phyloP scores from a whole-genome alignment of 768 basidiomycete species.

The Gelatoporia subvermispora region DNA sequence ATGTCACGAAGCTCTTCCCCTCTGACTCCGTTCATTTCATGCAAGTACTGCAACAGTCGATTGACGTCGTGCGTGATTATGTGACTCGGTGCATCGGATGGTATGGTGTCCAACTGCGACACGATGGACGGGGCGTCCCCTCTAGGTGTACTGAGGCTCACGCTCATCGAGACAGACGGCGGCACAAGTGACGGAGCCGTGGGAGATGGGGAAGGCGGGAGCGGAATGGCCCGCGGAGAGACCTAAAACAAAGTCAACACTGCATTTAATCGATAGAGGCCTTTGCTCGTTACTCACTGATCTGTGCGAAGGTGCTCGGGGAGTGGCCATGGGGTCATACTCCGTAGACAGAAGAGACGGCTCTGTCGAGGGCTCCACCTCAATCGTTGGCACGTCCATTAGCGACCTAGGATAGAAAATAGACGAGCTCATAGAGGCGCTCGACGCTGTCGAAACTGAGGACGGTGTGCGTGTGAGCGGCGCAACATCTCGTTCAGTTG shows the following conservation, averaged over 20 bases:
- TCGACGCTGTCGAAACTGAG: slow-evolving; percentile 25
- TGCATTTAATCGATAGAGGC: not conserved
- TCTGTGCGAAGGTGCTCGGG: slow-evolving; percentile 15
- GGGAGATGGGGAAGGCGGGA: slow-evolving; percentile 29
- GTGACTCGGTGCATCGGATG: slow-evolving; percentile 35
- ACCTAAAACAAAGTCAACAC: slow-evolving; percentile 17
- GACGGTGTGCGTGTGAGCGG: slow-evolving; percentile 24
- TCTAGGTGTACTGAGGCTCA: slow-evolving; percentile 47
- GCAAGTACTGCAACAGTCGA: slow-evolving; percentile 46
- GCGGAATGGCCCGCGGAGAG: slow-evolving; percentile 26
- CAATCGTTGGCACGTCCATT: slow-evolving; percentile 14
- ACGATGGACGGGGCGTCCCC: slow-evolving; percentile 45
- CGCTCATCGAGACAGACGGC: slow-evolving; percentile 37
- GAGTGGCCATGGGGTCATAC: slow-evolving; percentile 8
- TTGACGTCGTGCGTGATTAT: slow-evolving; percentile 49
- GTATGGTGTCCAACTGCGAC: slow-evolving; percentile 39
- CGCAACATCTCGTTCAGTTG: slow-evolving; percentile 10
- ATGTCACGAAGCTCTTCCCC: slow-evolving; percentile 63
- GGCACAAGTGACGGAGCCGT: slow-evolving; percentile 22
- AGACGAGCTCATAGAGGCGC: slow-evolving; percentile 25
- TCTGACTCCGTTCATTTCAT: slow-evolving; percentile 60
- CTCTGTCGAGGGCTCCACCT: slow-evolving; percentile 43
- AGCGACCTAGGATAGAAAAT: slow-evolving; percentile 22
- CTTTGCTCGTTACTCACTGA: slow-evolving; percentile 13
- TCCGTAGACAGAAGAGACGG: slow-evolving; percentile 49